Percentiles rank a stretch among this genome's conserved stretches.
Evolutionary conservation across 768 basidiomycete genomes (phyloP).

Genomic region (Boletellus emodensis): DNA sequence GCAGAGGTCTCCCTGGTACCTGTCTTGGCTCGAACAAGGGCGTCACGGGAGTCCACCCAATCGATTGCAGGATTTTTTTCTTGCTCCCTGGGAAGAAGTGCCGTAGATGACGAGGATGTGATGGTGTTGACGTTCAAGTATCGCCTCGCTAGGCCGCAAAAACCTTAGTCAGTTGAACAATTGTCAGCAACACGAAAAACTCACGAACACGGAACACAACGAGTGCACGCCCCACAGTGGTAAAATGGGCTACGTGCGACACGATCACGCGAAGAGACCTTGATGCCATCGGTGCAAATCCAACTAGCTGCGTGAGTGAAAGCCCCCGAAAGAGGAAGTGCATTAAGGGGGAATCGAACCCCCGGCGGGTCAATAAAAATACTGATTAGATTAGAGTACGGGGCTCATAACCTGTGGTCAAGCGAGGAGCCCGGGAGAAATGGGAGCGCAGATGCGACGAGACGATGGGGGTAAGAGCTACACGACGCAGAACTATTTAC

Average conservation of each 20-base stretch:
- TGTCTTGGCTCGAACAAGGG: slow-evolving; percentile 84
- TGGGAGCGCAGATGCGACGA: too few species aligned
- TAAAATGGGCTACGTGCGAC: not conserved
- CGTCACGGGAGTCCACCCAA: slow-evolving; percentile 45
- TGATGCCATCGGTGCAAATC: not conserved
- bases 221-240: not conserved
- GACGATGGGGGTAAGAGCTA: too few species aligned
- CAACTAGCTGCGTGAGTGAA: not conserved
- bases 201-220: slow-evolving; percentile 7
- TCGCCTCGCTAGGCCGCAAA: not conserved
- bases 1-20: slow-evolving; percentile 89
- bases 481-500: too few species aligned
- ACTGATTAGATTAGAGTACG: too few species aligned
- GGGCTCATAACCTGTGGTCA: too few species aligned
- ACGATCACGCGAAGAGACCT: slow-evolving; percentile 3
- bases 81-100: not conserved
- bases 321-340: slow-evolving; percentile 29
- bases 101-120: not conserved
- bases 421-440: too few species aligned
- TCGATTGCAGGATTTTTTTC: not conserved
- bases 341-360: slow-evolving; percentile 88
- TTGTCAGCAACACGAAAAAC: not conserved
- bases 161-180: slow-evolving; percentile 1
- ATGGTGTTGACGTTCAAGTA: slow-evolving; percentile 1
- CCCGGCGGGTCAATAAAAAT: slow-evolving; percentile 87